Evolutionary conservation across 179 eudicot genomes (phyloP).

Genomic region (Patellifolia procumbens): DNA sequence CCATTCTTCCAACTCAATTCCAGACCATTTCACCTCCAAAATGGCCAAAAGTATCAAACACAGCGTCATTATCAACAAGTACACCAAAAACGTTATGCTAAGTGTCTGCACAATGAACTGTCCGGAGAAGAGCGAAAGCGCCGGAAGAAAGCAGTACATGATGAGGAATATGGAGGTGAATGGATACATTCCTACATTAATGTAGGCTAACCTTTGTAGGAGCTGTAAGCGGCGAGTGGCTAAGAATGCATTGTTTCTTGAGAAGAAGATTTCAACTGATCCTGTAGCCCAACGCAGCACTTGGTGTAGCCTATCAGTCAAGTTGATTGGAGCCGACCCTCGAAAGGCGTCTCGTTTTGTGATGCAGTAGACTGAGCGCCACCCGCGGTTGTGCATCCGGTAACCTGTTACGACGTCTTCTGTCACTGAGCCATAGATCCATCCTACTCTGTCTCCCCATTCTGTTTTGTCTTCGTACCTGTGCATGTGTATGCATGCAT

Average conservation of each 20-base stretch:
- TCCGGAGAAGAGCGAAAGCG: constrained; percentile 80
- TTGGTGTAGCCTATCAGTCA: constrained; percentile 85
- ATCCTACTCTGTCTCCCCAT: constrained; percentile 95
- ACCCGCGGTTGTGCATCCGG: constrained; percentile 91
- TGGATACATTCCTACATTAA: constrained; percentile 83
- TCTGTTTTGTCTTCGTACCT: constrained; percentile 99
- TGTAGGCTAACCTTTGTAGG: constrained; percentile 75
- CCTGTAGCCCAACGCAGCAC: constrained; percentile 96
- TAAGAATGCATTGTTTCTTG: constrained; percentile 73
- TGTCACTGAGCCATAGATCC: constrained; percentile 97
- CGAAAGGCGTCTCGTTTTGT: constrained; percentile 85
- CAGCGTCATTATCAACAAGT: constrained; percentile 55
- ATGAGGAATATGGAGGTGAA: constrained; percentile 80
- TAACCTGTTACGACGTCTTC: constrained; percentile 95
- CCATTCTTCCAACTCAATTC: constrained; percentile 80
- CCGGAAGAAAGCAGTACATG: constrained; percentile 88
- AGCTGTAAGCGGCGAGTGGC: constrained; percentile 48
- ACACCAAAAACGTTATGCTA: constrained; percentile 53
- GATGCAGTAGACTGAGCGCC: constrained; percentile 83
- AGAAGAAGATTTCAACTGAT: constrained; percentile 87
- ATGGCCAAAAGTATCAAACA: constrained; percentile 65
- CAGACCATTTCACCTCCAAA: constrained; percentile 85
- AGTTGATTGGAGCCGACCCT: constrained; percentile 83
- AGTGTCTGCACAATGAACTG: constrained; percentile 69
- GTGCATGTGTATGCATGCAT: not conserved